A percentile compares a stretch with the other conserved stretches of the same genome.
Conservation (phyloP, 768 basidiomycete genomes). For the Dioszegia crocea region DNA sequence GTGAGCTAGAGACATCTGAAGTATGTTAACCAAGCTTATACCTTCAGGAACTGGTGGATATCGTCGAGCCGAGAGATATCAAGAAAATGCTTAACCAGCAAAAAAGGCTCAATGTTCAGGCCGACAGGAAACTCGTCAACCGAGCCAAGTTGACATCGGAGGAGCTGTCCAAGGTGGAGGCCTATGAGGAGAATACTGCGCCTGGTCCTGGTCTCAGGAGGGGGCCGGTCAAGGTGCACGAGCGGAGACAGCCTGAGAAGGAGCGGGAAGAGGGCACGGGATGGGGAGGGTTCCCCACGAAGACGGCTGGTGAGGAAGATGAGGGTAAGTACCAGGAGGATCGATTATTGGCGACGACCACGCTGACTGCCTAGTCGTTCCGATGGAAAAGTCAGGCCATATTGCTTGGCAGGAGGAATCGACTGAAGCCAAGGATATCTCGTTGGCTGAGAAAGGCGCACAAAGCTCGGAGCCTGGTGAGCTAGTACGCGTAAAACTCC, state of each 20-base stretch:
- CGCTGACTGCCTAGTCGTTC: background rate
- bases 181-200: conserved; percentile 24
- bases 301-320: background rate
- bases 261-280: conserved; percentile 12
- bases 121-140: background rate
- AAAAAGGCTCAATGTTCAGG: background rate
- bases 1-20: background rate
- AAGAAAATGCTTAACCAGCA: background rate
- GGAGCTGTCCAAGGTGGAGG: conserved; percentile 7
- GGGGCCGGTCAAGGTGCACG: conserved; percentile 18
- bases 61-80: background rate
- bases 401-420: background rate
- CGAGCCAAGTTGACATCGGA: background rate
- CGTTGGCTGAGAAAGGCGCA: background rate
- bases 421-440: background rate
- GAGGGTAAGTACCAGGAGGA: background rate
- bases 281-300: conserved; percentile 33
- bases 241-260: background rate
- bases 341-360: background rate
- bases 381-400: background rate
- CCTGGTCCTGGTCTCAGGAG: conserved; percentile 32
- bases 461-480: background rate
- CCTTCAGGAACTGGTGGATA: background rate
- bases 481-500: too few relatives aligned
- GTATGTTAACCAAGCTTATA: background rate